Percentiles rank a stretch among this genome's conserved stretches.
These are phyloP conservation scores for Naegleria fowleri DNA, from an alignment of 208 protist species.

Conservation along the genomic window DNA sequence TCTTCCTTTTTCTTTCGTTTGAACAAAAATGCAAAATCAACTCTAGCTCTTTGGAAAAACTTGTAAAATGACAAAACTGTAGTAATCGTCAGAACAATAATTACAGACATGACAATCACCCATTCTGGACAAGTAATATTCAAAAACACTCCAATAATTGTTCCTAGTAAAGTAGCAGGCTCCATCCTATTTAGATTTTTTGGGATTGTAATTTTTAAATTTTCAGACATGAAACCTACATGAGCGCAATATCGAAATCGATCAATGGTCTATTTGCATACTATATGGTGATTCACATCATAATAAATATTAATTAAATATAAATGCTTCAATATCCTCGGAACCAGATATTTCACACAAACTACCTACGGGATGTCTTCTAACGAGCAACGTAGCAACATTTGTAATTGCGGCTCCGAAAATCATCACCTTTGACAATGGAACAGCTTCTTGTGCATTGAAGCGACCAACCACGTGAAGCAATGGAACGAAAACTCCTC, in stretches of 20 bases:
- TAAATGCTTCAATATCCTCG: too few species aligned
- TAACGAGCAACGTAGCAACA: not conserved
- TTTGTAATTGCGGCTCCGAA: conserved; percentile 10
- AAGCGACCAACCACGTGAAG: not conserved
- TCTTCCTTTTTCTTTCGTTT: conserved; percentile 15
- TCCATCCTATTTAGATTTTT: not conserved
- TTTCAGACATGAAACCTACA: not conserved
- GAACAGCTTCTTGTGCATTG: not conserved
- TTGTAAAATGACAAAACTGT: not conserved
- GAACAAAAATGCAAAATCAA: conserved; percentile 6
- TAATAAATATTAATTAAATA: too few species aligned
- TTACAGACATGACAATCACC: not conserved
- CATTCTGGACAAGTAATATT: conserved; percentile 24
- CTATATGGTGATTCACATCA: not conserved
- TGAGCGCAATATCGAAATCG: not conserved
- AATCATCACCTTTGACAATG: conserved; percentile 10
- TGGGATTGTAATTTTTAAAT: not conserved
- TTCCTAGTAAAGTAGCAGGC: conserved; percentile 11
- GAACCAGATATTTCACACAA: not conserved
- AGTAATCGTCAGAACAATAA: not conserved
- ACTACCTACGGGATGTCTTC: not conserved
- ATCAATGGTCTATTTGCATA: conserved; percentile 1
- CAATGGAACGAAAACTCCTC: not conserved
- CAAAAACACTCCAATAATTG: conserved; percentile 28
- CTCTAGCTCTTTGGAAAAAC: not conserved